phyloP scores from a whole-genome alignment of 768 basidiomycete species.

The Imleria badia region DNA sequence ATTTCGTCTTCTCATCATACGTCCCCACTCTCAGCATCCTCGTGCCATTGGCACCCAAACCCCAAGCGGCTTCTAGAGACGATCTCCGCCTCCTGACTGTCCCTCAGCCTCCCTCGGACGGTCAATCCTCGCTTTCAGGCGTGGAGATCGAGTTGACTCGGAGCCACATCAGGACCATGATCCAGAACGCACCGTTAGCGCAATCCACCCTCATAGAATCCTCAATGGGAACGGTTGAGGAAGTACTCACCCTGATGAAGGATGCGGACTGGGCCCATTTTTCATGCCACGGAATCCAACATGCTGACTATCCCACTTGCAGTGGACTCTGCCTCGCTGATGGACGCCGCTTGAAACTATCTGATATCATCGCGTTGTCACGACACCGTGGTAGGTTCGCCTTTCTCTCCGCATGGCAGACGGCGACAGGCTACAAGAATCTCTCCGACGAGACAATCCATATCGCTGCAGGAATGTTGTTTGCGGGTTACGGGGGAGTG shows the following conservation, averaged over 20 bases:
- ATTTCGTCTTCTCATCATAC: neutral
- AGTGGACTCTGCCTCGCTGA: slow-evolving; percentile 23
- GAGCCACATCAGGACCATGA: neutral
- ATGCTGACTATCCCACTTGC: slow-evolving; percentile 10
- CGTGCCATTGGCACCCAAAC: neutral
- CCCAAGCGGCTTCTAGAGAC: neutral
- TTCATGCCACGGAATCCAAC: neutral
- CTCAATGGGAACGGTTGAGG: neutral
- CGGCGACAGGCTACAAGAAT: slow-evolving; percentile 35
- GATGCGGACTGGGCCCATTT: neutral
- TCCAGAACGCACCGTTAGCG: neutral
- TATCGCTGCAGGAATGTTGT: slow-evolving; percentile 42
- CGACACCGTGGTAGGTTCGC: slow-evolving; percentile 32
- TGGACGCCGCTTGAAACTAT: neutral
- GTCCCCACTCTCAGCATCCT: neutral
- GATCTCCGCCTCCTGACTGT: neutral
- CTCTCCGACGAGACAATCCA: slow-evolving; percentile 40
- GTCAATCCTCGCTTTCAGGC: neutral
- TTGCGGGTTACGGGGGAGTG: slow-evolving; percentile 32
- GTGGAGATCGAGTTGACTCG: neutral
- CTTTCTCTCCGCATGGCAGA: slow-evolving; percentile 50
- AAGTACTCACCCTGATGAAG: neutral
- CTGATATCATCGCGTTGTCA: slow-evolving; percentile 6
- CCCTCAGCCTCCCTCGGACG: neutral
- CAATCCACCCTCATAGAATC: neutral